Evolutionary conservation across 2,329 filamentous ascomycete species (phyloP), one percentile per base, ranked within the genome.

Genomic region (Proliferodiscus dingleyae): DNA sequence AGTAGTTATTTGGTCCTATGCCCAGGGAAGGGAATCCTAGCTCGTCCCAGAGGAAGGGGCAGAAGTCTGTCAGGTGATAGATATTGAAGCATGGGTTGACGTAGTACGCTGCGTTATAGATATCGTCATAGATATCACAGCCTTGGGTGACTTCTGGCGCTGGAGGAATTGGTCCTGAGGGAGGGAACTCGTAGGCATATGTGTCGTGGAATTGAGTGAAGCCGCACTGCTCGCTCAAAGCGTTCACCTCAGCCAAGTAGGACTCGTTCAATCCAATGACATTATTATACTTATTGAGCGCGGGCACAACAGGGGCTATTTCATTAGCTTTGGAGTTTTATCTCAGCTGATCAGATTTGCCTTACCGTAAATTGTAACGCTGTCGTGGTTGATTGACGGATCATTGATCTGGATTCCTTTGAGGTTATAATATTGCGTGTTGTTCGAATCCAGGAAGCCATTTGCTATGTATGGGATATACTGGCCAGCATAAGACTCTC

Each of bases 31-130:
- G 81, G 65, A 84, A 83, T 13, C 80, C 80, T 2, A 90, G 70
- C 0, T 84, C 77, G 46, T 89, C 81, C 74, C 79, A 87, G 2
- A 78, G 69, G 2, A 81, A 53, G 0, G 87, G 87, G 61, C 87
- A 93, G 10, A 81, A 85, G 3, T 79, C 81, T 2, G 78, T 78
- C 11, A 91, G 76, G 40, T 85, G 78, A 66, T 91, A 93, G 9
- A 87, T 69, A 62, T 89, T 80, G 66, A 85, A 94, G 69, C 88
- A 93, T 0, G 87, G 87, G 66, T 93, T 93, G 26, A 78, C 64
- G 1, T 68, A 59, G 4, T 70, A 51, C 6, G 75, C 74, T 23
- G 79, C 82, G 0, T 70, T 54, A 55, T 68, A 69, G 23, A 87
- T 75, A 16, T 74, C 68, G 46, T 73, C 63, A 56, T 74, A 85